Evolutionary conservation across 306 rosid species (phyloP), one percentile per base, ranked within the genome.

Genomic region (Leucaena leucocephala): DNA sequence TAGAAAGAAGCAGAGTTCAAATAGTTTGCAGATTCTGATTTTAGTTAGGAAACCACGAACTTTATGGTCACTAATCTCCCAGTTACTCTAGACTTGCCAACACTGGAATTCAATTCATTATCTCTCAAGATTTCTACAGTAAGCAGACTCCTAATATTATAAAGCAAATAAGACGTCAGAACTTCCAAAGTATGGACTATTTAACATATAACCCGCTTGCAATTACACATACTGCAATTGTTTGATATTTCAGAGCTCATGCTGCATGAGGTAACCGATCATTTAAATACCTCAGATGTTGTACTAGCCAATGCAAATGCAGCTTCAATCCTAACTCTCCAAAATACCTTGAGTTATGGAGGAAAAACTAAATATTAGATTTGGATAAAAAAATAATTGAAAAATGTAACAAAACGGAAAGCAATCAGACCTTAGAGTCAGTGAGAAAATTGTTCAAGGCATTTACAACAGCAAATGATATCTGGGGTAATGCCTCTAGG

Each of bases 301-400:
- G 94, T 85, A 82, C 71, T 90, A 49, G 98, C 98, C 90, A 95
- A 90, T 54, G 99, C 97, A 89, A 93, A 84, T 50, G 99, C 99
- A 36, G 99, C 99, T 83, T 95, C 97, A 33, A 95, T 82, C 77
- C 97, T 88, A 62, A 91, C 97, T 86, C 99, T 86, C 99, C 99
- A 95, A 73, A 90, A 93, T 64, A 90, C 98, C 98, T 95, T 67
- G 73, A 81, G 42, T 77, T 83, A 45, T 46, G 21, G 78, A 2
- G 43, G 7, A 8, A 40, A 78, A 89, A 33, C 7, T 1, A 15
- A 14, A 68, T 22, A 79, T 73, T 71, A 77, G 58, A 57, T 85
- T 49, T 45, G 36, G 49, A 63, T 15, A 68, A 43, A 52, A 52
- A 71, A 76, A 55, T 70, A 50, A 55, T 34, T 58, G 71, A 42